Conservation (phyloP, 192 early-diverging fungal genomes). For the Backusella australiensis region DNA sequence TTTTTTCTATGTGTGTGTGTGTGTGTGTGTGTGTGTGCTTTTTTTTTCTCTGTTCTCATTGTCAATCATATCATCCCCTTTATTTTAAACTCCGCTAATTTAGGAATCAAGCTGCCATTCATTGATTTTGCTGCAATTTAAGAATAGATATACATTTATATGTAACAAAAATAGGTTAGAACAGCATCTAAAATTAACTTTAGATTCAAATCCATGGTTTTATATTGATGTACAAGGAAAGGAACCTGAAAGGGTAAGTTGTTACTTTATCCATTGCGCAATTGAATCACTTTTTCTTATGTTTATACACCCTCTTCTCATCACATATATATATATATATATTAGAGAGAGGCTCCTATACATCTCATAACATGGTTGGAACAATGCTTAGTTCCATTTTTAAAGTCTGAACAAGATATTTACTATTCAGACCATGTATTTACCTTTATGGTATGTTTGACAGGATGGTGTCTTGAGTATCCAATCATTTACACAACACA, state of each 20-base stretch:
- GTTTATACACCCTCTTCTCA: too few species aligned
- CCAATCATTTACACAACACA: constrained; percentile 30
- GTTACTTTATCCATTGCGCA: neutral
- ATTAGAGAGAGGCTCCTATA: neutral
- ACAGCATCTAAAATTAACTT: constrained; percentile 13
- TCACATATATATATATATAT: neutral
- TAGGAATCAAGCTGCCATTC: constrained; percentile 7
- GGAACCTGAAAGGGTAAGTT: constrained; percentile 17
- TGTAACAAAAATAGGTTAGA: constrained; percentile 11
- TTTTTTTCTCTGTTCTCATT: neutral
- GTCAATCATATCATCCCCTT: neutral
- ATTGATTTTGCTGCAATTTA: constrained; percentile 22
- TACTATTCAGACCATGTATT: constrained; percentile 9
- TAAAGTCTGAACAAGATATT: neutral
- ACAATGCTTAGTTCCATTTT: constrained; percentile 14
- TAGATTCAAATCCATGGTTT: neutral
- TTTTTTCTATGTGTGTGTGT: neutral
- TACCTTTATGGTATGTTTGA: constrained; percentile 30
- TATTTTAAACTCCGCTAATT: neutral
- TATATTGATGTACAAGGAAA: constrained; percentile 26
- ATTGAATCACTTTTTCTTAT: neutral
- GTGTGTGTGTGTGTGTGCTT: neutral
- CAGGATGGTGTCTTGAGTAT: constrained; percentile 37
- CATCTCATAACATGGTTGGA: constrained; percentile 8
- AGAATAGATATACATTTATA: constrained; percentile 29